Base-by-base conservation (phyloP, 441 rosid genomes). In the Sinapis alba region DNA sequence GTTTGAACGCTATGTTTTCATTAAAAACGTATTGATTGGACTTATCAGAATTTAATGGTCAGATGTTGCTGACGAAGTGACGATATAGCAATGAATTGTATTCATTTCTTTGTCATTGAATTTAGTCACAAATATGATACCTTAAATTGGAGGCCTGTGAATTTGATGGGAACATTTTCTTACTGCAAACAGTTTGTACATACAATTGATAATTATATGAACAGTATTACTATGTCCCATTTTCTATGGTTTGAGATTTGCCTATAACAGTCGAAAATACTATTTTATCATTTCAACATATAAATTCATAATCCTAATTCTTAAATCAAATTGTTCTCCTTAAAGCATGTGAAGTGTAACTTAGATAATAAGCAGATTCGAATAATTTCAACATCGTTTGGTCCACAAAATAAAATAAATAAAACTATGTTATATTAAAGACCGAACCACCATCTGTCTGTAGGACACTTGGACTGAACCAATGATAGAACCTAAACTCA, bases 121-220 rank as follows among this genome's bases (percentile, higher is more conserved):
- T 47, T 21, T 51, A 53, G 59, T 53, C 26, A 53, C 59, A 53
- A 20, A 53, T 19, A 11, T 53, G 27, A 59, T 41, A 59, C 21
- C 45, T 70, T 63, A 59, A 15, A 41, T 8, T 59, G 74, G 43
- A 59, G 13, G 13, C 58, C 62, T 59, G 66, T 70, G 74, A 59
- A 26, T 27, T 43, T 43, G 19, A 54, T 43, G 58, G 65, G 18
- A 70, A 70, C 28, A 70, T 18, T 30, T 28, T 30, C 24, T 59
- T 43, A 24, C 65, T 26, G 66, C 74, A 59, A 60, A 70, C 45
- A 70, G 30, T 70, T 60, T 43, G 74, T 60, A 60, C 27, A 57
- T 59, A 16, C 43, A 70, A 20, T 5, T 50, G 54, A 50, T 50
- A 50, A 50, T 50, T 50, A 50, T 50, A 47, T 26, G 36, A 2